phyloP scores from a whole-genome alignment of 1,139 yeast genomes.

The Hyphopichia wangnamkhiaoensis region DNA sequence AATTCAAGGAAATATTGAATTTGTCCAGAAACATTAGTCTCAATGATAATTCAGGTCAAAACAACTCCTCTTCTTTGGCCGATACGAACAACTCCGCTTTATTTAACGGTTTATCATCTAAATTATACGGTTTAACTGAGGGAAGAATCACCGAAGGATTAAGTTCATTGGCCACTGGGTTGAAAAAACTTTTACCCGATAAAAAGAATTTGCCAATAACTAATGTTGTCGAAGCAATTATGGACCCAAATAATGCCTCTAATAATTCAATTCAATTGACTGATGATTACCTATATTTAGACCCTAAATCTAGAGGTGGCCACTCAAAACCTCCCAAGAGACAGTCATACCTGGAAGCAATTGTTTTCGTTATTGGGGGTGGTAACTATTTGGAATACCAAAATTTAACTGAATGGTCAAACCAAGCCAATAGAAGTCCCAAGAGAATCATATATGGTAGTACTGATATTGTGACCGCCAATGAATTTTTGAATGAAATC shows the following conservation, averaged over 20 bases:
- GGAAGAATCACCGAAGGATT: conserved; percentile 77
- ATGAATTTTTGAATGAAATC: conserved; percentile 74
- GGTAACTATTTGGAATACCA: conserved; percentile 94
- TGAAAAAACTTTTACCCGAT: conserved; percentile 84
- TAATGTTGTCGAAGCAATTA: conserved; percentile 83
- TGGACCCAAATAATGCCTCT: conserved; percentile 75
- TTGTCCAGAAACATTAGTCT: conserved; percentile 49
- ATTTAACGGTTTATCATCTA: conserved; percentile 74
- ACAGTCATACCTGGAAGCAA: conserved; percentile 74
- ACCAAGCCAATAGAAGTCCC: conserved; percentile 41
- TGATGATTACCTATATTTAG: conserved; percentile 87
- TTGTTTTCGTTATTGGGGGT: conserved; percentile 94
- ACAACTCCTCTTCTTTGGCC: conserved; percentile 16
- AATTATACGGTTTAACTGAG: conserved; percentile 80
- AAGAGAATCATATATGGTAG: conserved; percentile 79
- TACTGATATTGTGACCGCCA: conserved; percentile 77
- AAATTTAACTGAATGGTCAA: conserved; percentile 83
- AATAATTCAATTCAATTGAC: conserved; percentile 66
- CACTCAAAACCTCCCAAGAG: conserved; percentile 88
- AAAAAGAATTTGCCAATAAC: conserved; percentile 88
- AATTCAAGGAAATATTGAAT: conserved; percentile 77
- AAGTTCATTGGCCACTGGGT: conserved; percentile 84
- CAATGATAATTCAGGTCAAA: conserved; percentile 17
- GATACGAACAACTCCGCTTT: conserved; percentile 54
- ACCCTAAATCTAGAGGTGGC: conserved; percentile 89